phyloP scores from a whole-genome alignment of 2,329 filamentous ascomycete genomes.

The Chrysoporthe deuterocubensis region DNA sequence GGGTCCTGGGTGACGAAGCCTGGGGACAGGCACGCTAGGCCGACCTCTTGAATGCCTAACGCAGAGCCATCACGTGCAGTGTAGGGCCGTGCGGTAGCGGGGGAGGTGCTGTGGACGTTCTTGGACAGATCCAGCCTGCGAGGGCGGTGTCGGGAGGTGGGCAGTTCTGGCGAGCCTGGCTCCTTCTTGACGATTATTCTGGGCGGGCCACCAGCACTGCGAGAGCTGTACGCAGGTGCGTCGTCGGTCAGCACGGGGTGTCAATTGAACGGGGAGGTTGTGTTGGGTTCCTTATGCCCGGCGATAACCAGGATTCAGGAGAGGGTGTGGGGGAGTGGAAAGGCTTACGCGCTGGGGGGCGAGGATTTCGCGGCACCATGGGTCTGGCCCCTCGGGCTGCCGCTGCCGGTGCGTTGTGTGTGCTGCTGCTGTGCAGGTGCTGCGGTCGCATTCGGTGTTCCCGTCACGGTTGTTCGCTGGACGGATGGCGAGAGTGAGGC shows the following conservation, averaged over 20 bases:
- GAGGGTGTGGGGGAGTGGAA: constrained; percentile 11
- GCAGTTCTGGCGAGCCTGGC: constrained; percentile 61
- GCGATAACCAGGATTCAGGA: constrained; percentile 5
- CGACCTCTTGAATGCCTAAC: constrained; percentile 87
- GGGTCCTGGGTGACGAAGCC: constrained; percentile 96
- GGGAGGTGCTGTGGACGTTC: constrained; percentile 53
- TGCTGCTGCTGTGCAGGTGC: constrained; percentile 31
- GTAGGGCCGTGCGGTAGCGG: constrained; percentile 71
- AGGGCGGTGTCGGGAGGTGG: constrained; percentile 73
- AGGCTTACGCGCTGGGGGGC: constrained; percentile 62
- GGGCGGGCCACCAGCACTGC: constrained; percentile 61
- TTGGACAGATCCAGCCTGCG: constrained; percentile 79
- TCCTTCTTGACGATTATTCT: constrained; percentile 98
- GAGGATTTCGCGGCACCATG: constrained; percentile 55
- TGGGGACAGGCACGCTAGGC: constrained; percentile 90
- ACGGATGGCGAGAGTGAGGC: constrained; percentile 48
- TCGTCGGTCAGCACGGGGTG: constrained; percentile 22
- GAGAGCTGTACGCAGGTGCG: constrained; percentile 44
- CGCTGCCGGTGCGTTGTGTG: constrained; percentile 52
- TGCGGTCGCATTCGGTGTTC: constrained; percentile 48
- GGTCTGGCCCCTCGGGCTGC: constrained; percentile 53
- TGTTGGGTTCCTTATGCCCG: constrained; percentile 30
- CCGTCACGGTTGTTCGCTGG: constrained; percentile 47
- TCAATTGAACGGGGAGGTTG: constrained; percentile 27
- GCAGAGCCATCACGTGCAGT: constrained; percentile 73